Evolutionary conservation across 1,139 yeast genomes (phyloP), one percentile per base, ranked within the genome.

Genomic region (Zygoascus sp.): DNA sequence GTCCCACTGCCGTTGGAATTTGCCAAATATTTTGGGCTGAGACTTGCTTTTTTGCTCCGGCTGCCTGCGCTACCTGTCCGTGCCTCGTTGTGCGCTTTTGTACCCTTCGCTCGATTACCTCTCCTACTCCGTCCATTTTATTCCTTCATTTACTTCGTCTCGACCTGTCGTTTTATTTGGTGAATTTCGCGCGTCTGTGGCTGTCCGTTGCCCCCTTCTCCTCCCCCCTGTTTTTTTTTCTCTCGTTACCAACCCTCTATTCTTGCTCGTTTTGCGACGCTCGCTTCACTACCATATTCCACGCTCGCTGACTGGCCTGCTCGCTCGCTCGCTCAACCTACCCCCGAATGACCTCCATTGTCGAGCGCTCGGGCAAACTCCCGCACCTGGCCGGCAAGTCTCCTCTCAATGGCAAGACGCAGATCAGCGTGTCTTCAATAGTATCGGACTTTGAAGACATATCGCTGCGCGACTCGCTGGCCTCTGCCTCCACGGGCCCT

Each of bases 361-460:
- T 25, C n/a, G 28, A 25, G 4, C 34, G 34, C 34, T 30, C 34
- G 17, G 34, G 39, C 39, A 35, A n/a, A 20, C 19, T n/a, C 10
- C 38, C 5, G n/a, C 23, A 11, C 25, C 9, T 22, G 8, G 9
- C 8, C 19, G 8, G n/a, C 21, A 34, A 19, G 15, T n/a, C 39
- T 17, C 39, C 13, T 35, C 11, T 19, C 35, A 40, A 32, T 13
- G 37, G 34, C 45, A 43, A 43, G 19, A 22, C 41, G 2, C 42
- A 32, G 19, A 23, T 40, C 20, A 38, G 25, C 20, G 34, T 39
- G 22, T 36, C 38, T 37, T 45, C 54, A 16, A 37, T 56, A 40
- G 52, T 50, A 1, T 59, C 52, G 32, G 63, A 60, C 45, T 60
- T 60, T 50, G 63, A 60, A 43, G 63, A 60, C 40, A 58, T 60